Percentiles rank a stretch among this genome's conserved stretches.
Conservation (phyloP, 2,329 filamentous ascomycete genomes). For the Escovopsis sp. region DNA sequence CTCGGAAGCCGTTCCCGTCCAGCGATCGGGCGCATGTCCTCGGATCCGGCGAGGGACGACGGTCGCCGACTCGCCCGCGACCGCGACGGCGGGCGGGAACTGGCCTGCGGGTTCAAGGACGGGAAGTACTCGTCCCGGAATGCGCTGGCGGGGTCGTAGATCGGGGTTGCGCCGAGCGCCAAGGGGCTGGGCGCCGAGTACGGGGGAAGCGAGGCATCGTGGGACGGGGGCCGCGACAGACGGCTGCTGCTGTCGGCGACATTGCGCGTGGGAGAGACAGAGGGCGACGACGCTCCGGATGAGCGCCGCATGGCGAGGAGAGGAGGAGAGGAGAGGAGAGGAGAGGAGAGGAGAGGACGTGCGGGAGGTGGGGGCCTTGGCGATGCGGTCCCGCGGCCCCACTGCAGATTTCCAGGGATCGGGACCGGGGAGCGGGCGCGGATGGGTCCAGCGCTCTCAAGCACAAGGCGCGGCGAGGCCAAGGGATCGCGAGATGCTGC, state of each 20-base stretch:
- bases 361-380: too few species aligned
- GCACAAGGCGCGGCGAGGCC: too few species aligned
- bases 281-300: background rate
- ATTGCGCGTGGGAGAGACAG: too few species aligned
- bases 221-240: background rate
- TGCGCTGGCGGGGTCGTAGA: slow-evolving; percentile 3
- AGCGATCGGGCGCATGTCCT: background rate
- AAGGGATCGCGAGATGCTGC: too few species aligned
- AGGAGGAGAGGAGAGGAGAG: background rate
- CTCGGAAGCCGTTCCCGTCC: slow-evolving; percentile 9
- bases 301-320: background rate
- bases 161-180: background rate
- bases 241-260: background rate
- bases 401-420: too few species aligned
- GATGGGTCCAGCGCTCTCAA: too few species aligned
- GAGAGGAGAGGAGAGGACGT: too few species aligned
- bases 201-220: background rate
- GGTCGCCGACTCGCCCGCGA: background rate
- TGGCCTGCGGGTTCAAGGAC: background rate
- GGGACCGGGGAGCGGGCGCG: too few species aligned
- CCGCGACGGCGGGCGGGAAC: slow-evolving; percentile 1
- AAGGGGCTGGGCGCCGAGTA: background rate
- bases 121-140: slow-evolving; percentile 5
- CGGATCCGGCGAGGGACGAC: background rate
- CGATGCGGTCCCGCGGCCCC: too few species aligned